Conservation (phyloP, 352 stramenopile genomes). For the Phytopythium helicoides region DNA sequence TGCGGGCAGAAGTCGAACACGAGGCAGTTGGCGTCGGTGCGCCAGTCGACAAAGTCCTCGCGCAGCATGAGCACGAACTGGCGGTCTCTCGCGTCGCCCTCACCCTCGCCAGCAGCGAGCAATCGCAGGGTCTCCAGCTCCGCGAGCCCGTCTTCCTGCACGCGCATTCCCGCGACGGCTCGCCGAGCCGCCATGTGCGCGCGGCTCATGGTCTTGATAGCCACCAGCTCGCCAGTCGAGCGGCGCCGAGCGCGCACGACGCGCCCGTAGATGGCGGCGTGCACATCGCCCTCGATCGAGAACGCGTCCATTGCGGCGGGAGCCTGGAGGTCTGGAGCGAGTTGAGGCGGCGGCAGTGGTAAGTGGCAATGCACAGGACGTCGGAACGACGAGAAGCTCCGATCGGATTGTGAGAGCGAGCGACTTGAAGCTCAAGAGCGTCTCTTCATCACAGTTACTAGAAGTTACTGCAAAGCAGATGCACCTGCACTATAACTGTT, state of each 20-base stretch:
- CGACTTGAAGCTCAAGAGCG: no score
- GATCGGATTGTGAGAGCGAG: no score
- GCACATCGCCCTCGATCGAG: slow-evolving; percentile 33
- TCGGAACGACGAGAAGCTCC: no score
- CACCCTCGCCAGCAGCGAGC: slow-evolving; percentile 25
- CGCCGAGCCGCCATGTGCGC: slow-evolving; percentile 44
- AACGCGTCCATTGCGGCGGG: slow-evolving; percentile 43
- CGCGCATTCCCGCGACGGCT: slow-evolving; percentile 33
- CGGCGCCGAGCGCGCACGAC: slow-evolving; percentile 43
- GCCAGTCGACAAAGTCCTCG: slow-evolving; percentile 49
- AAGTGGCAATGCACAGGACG: no score
- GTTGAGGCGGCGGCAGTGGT: no score
- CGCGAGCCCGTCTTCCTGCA: slow-evolving; percentile 41
- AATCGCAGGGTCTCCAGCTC: slow-evolving; percentile 43
- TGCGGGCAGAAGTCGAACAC: slow-evolving; percentile 65
- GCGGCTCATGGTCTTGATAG: slow-evolving; percentile 68
- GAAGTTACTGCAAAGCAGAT: no score
- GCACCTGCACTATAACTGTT: no score
- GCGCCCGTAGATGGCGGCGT: slow-evolving; percentile 51
- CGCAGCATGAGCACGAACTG: slow-evolving; percentile 40
- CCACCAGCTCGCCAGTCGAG: slow-evolving; percentile 27
- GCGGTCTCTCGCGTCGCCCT: slow-evolving; percentile 10
- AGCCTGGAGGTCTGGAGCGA: neutral
- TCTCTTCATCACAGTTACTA: no score
- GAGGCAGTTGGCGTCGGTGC: slow-evolving; percentile 43